These are phyloP conservation scores for Linanthus parryae DNA, from an alignment of 148 eudicot genomes.

Conservation along the genomic window DNA sequence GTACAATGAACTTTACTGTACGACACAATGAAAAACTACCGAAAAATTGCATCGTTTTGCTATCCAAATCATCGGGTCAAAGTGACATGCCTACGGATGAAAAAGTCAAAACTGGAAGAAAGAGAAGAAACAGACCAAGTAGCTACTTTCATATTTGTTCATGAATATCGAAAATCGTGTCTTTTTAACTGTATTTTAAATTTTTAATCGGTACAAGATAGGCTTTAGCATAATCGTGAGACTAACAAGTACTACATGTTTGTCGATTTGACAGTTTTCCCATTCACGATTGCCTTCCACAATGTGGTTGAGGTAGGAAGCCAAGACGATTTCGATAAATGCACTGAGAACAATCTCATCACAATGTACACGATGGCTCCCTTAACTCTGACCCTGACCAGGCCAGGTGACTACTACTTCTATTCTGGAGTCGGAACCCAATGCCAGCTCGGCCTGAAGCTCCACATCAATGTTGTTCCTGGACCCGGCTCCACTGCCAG, in stretches of 20 bases:
- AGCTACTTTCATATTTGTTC: too few relatives aligned
- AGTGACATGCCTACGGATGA: too few relatives aligned
- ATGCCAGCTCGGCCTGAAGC: conserved; percentile 50
- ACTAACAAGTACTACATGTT: background rate
- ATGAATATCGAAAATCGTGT: too few relatives aligned
- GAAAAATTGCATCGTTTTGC: too few relatives aligned
- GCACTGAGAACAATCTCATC: conserved; percentile 25
- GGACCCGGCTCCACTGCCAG: conserved; percentile 25
- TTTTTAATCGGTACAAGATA: too few relatives aligned
- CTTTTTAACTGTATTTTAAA: too few relatives aligned
- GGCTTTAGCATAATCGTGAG: too few relatives aligned
- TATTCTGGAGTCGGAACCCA: conserved; percentile 54
- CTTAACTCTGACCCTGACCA: conserved; percentile 20
- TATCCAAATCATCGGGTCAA: too few relatives aligned
- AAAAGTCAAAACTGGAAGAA: too few relatives aligned
- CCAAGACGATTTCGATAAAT: conserved; percentile 26
- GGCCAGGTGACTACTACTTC: conserved; percentile 46
- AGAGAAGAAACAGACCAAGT: too few relatives aligned
- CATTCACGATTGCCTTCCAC: conserved; percentile 40
- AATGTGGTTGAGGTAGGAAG: conserved; percentile 39
- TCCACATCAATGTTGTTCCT: conserved; percentile 35
- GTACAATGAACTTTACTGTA: too few relatives aligned
- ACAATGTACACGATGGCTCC: conserved; percentile 27
- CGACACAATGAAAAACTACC: too few relatives aligned
- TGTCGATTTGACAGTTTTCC: conserved; percentile 34